Evolutionary conservation across 2,329 filamentous ascomycete species (phyloP), one percentile per base, ranked within the genome.

Genomic region (Paecilomyces sp.): DNA sequence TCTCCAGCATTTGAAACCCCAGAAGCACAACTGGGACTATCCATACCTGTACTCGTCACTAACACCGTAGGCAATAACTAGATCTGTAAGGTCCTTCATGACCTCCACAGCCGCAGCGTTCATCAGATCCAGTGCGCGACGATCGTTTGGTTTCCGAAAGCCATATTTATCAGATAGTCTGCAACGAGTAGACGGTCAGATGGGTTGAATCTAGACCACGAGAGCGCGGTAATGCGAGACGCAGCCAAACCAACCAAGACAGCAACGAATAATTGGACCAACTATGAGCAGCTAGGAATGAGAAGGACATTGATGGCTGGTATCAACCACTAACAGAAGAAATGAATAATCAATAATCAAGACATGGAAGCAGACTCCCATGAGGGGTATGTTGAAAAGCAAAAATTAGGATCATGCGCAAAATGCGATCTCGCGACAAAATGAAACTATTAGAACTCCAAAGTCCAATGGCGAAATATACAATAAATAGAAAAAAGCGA

Each of bases 81-180:
- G 86, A 68, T 97, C 93, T 3, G 91, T 87, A 25, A 97, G 77
- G 56, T 95, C 90, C 63, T 84, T 84, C 77, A 97, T 85, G 54
- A 97, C 91, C 5, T 88, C 88, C 61, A 86, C 84, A n/a, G 94
- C 94, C 1, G 92, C 92, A 1, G 86, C 86, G 70, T 99, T 99
- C 93, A 99, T 97, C 65, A 99, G 86, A 73, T 95, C 85, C 12
- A 97, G 79, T 0, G 92, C 94, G 64, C 90, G 84, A 50, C 83
- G 82, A 74, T 99, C 94, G 75, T 97, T 99, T 47, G 94, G 94
- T 76, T 97, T 99, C 67, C 87, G 82, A 70, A 97, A 97, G 24
- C 79, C 79, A 77, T 97, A 94, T 74, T 89, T 90, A 63, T 85
- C 82, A 62, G 91, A 92, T 67, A 97, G 86, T 70, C 90, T 95